A percentile compares a stretch with the other conserved stretches of the same genome.
Conservation (phyloP, 83 land plant genomes). For the Picea engelmannii region DNA sequence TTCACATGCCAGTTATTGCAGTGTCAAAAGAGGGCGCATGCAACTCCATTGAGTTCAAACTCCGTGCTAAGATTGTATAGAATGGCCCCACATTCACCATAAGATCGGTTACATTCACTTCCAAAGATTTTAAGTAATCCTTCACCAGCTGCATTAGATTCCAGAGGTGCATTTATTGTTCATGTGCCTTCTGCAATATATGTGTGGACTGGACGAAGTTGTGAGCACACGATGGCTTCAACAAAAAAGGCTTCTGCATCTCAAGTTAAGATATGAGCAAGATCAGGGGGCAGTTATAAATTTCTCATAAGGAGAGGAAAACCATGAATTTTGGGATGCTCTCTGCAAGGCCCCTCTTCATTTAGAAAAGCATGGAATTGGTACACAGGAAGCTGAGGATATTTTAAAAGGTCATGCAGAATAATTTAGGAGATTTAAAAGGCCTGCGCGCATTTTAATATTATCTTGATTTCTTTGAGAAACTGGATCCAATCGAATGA, state of each 20-base stretch:
- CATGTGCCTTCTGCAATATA: constrained; percentile 21
- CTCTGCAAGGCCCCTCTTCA: background rate
- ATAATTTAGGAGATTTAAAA: background rate
- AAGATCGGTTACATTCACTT: constrained; percentile 37
- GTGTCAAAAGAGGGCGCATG: too few relatives aligned
- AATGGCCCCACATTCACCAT: constrained; percentile 49
- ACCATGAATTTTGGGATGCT: constrained; percentile 25
- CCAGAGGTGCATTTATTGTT: constrained; percentile 35
- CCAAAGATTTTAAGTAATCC: constrained; percentile 27
- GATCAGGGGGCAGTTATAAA: constrained; percentile 25
- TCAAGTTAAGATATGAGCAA: constrained; percentile 33
- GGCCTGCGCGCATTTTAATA: too few relatives aligned
- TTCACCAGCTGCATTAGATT: constrained; percentile 18
- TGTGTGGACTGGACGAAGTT: constrained; percentile 31
- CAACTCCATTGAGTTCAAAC: too few relatives aligned
- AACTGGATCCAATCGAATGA: too few relatives aligned
- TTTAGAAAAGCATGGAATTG: background rate
- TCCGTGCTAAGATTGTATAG: constrained; percentile 16
- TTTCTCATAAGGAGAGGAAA: constrained; percentile 29
- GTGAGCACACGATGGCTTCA: constrained; percentile 22
- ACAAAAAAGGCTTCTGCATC: constrained; percentile 22
- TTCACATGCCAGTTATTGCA: too few relatives aligned
- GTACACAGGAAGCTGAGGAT: background rate
- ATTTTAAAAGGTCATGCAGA: background rate
- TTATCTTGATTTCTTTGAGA: too few relatives aligned